Evolutionary conservation across 805 yeast genomes (phyloP).

Genomic region (Clavispora carvajalis): DNA sequence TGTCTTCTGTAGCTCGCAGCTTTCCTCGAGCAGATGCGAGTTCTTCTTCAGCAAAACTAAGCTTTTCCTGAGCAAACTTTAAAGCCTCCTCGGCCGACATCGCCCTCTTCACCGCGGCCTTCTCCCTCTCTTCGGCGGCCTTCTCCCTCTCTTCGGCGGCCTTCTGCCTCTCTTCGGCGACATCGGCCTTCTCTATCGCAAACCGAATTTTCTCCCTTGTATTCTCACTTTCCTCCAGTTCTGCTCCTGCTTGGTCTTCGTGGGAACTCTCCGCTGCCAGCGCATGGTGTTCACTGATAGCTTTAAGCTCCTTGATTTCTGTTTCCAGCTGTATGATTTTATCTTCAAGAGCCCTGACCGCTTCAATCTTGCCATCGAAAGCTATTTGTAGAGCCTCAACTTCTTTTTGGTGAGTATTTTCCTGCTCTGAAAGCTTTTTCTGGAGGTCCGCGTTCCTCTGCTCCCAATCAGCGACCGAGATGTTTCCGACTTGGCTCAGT

Average conservation of each 20-base stretch:
- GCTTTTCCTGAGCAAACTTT: no score
- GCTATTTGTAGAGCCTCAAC: no score
- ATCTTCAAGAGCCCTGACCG: background rate
- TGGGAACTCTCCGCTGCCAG: background rate
- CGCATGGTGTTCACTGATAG: background rate
- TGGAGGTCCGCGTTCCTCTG: slow-evolving; percentile 5
- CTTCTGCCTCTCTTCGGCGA: background rate
- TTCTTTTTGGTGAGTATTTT: no score
- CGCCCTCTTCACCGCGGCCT: background rate
- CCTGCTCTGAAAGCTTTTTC: slow-evolving; percentile 4
- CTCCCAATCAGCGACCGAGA: slow-evolving; percentile 10
- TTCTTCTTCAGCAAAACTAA: no score
- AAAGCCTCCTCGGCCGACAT: background rate
- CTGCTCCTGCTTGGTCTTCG: no score
- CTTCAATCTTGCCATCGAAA: no score
- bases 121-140: background rate
- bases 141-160: background rate
- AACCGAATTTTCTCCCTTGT: background rate
- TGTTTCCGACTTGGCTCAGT: slow-evolving; percentile 4
- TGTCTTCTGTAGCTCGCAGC: background rate
- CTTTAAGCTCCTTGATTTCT: background rate
- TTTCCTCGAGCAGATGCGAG: no score
- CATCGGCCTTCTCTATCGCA: background rate
- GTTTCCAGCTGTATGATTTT: background rate
- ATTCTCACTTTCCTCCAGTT: background rate